Evolutionary conservation across 75 land plant genomes (phyloP), one percentile per base, ranked within the genome.

Genomic region (Azolla pinnata): DNA sequence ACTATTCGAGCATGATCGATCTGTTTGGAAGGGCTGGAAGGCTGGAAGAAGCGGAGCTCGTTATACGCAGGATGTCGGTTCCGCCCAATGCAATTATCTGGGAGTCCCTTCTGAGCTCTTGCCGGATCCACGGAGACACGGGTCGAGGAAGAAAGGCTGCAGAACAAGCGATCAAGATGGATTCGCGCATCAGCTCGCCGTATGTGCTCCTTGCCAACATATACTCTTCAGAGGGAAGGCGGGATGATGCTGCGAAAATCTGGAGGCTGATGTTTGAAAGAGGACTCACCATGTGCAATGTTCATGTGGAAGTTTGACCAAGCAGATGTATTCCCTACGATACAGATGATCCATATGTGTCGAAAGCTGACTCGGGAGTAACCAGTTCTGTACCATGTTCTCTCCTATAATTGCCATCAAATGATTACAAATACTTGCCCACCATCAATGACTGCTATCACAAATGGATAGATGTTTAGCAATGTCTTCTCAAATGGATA

Each of bases 211-310:
- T 67, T 24, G 46, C 59, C 0, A 57, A 48, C 29, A 29, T 67
- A 14, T 67, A 67, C 24, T 26, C 69, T 2, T 54, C 69, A 47
- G 64, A 57, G 12, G 62, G 62, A 49, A 59, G 49, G 47, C 59
- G 67, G 67, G 67, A 64, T 30, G 58, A 55, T 20, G 67, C 32
- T 18, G 30, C 34, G n/a, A 40, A 21, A 19, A 28, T 64, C 0
- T 54, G 33, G 29, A 21, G 35, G 3, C 28, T 42, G 9, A 64
- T 64, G 67, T 33, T 34, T 18, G 46, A 64, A 42, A 53, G 56
- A 32, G 67, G 67, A n/a, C n/a, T n/a, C n/a, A n/a, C n/a, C n/a
- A n/a, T n/a, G n/a, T n/a, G n/a, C n/a, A n/a, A n/a, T n/a, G n/a
- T n/a, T n/a, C n/a, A n/a, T n/a, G n/a, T n/a, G n/a, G n/a, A n/a